phyloP scores from a whole-genome alignment of 1,284 basidiomycete genomes.

The Sporisorium reilianum region DNA sequence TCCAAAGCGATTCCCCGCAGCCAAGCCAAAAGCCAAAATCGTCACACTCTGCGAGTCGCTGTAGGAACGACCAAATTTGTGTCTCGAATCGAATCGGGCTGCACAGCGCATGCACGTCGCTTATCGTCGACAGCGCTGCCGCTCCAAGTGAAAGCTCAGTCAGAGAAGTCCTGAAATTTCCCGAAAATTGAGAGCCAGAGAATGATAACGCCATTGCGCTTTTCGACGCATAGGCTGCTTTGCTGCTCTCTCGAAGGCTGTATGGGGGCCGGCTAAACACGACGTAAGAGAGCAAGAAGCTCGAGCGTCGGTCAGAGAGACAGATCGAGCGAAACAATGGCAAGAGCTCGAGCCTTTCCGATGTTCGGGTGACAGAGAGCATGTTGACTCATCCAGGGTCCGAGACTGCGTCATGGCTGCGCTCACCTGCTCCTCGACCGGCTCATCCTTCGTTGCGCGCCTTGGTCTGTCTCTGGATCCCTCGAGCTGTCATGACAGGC shows the following conservation, averaged over 20 bases:
- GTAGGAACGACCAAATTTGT: too few relatives aligned
- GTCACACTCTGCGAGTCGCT: background rate
- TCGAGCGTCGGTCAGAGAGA: too few relatives aligned
- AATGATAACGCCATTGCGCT: background rate
- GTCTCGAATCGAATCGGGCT: conserved; percentile 10
- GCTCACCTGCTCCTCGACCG: background rate
- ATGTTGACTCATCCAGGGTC: conserved; percentile 9
- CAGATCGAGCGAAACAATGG: too few relatives aligned
- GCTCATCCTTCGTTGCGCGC: background rate
- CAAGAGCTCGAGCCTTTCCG: too few relatives aligned
- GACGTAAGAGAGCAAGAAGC: too few relatives aligned
- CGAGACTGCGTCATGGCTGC: conserved; percentile 2
- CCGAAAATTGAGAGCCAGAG: background rate
- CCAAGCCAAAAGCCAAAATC: background rate
- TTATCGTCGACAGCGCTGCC: background rate
- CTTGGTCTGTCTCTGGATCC: background rate
- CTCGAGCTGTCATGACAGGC: background rate
- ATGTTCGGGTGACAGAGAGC: too few relatives aligned
- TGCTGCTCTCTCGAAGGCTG: too few relatives aligned
- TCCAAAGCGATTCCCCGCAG: too few relatives aligned
- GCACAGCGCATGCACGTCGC: conserved; percentile 27
- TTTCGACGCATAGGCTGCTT: too few relatives aligned
- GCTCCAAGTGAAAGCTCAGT: background rate
- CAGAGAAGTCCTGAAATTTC: background rate
- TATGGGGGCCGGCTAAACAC: too few relatives aligned